Conservation (phyloP, 2,329 filamentous ascomycete species). For the Annulohypoxylon truncatum region DNA sequence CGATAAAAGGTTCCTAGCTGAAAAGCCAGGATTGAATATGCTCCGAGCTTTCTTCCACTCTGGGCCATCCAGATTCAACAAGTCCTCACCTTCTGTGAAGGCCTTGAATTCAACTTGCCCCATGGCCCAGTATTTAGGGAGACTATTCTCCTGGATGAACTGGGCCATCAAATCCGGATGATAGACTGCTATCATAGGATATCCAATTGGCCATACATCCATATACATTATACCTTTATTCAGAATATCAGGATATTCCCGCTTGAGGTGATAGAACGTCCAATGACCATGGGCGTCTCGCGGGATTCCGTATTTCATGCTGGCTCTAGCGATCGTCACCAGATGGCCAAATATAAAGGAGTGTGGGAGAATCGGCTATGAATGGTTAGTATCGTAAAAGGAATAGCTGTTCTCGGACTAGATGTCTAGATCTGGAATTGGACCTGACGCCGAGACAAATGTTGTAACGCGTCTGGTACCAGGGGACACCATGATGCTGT, state of each 20-base stretch:
- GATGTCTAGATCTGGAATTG: not conserved
- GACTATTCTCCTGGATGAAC: slow-evolving; percentile 52
- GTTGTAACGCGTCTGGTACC: not conserved
- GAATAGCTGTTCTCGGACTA: not conserved
- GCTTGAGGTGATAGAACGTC: slow-evolving; percentile 41
- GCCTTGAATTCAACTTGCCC: slow-evolving; percentile 44
- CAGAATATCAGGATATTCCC: slow-evolving; percentile 48
- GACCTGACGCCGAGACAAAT: not conserved
- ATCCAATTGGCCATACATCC: slow-evolving; percentile 54
- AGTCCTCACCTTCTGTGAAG: slow-evolving; percentile 49
- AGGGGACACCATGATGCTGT: not conserved
- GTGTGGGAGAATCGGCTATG: slow-evolving; percentile 51
- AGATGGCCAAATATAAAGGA: slow-evolving; percentile 52
- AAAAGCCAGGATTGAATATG: slow-evolving; percentile 56
- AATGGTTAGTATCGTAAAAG: slow-evolving; percentile 18
- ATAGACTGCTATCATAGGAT: slow-evolving; percentile 52
- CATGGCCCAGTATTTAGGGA: slow-evolving; percentile 51
- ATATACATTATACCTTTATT: slow-evolving; percentile 51
- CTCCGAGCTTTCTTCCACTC: slow-evolving; percentile 53
- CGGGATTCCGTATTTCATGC: slow-evolving; percentile 46
- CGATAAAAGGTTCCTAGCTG: slow-evolving; percentile 51
- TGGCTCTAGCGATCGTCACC: slow-evolving; percentile 41
- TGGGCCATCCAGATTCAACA: slow-evolving; percentile 53
- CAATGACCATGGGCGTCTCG: slow-evolving; percentile 44
- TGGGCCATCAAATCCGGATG: slow-evolving; percentile 54